Evolutionary conservation across 2,329 filamentous ascomycete species (phyloP), one percentile per base, ranked within the genome.

Genomic region (Trichoderma koningii): DNA sequence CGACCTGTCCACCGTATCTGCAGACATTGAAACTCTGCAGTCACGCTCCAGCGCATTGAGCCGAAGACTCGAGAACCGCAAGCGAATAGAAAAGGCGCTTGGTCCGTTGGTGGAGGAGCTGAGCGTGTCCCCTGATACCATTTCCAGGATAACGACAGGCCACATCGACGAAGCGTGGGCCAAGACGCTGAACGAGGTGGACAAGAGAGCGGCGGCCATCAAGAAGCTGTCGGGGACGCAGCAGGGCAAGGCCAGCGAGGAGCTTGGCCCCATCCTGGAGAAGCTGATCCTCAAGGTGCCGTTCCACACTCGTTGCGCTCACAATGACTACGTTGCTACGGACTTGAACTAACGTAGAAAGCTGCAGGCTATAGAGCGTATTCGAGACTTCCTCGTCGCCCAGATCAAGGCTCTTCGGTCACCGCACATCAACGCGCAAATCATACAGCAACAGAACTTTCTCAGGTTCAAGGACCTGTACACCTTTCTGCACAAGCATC

Each of bases 371-470:
- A 83, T 96, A 30, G 93, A 97, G 77, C 87, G 95, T 64, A 96
- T 98, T 75, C 86, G 96, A 66, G 95, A 99, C 76, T 96, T 96
- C 73, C 83, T 99, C 44, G 95, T 99, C 14, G 86, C 91, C 17
- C 94, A 98, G 75, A 95, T 99, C 75, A 97, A 97, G 77, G 92
- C 93, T 5, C 81, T 99, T 60, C 87, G 95, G 64, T 97, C 94
- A 28, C 95, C 95, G 15, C 95, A 94, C 72, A 97, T 98, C 76
- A 98, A 99, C 75, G 93, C 94, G 3, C 95, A 99, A 75, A 90
- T 98, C 65, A 93, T 99, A 55, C 95, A 99, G 75, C 93, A 97
- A 72, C 92, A 96, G 73, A 91, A 89, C 66, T 93, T 99, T 71
- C 80, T 97, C 55, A 89, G 87, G 70, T 96, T 93, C 79, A 96